Conservation (phyloP, 73 alveolate species). For the Vitrella brassicaformis region DNA sequence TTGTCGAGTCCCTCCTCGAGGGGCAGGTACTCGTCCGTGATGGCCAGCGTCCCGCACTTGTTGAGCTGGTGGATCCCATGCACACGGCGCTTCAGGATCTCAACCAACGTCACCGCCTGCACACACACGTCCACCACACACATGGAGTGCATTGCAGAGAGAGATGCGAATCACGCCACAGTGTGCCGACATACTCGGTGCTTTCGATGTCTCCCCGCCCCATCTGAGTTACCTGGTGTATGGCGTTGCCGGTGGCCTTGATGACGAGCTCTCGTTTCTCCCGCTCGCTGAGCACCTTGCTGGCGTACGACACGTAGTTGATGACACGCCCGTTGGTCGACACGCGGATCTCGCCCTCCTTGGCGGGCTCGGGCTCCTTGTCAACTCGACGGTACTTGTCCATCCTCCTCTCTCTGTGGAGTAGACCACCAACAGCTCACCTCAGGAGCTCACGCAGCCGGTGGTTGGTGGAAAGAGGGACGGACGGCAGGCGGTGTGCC, state of each 20-base stretch:
- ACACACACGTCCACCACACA: neutral
- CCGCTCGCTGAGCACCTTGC: neutral
- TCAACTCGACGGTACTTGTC: neutral
- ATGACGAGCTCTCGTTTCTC: neutral
- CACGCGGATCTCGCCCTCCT: neutral
- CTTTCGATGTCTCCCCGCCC: too few relatives aligned
- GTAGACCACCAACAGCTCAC: too few relatives aligned
- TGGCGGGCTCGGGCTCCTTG: neutral
- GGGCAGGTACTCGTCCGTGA: neutral
- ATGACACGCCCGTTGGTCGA: neutral
- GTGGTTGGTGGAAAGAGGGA: too few relatives aligned
- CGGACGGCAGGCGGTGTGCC: too few relatives aligned
- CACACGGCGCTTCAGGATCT: neutral
- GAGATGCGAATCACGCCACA: too few relatives aligned
- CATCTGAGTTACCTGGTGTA: too few relatives aligned
- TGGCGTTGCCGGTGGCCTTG: neutral
- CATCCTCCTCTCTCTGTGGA: too few relatives aligned
- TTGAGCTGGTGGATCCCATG: neutral
- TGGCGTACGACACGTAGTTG: neutral
- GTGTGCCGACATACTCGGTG: too few relatives aligned
- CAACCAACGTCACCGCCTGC: neutral
- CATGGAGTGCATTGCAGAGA: neutral
- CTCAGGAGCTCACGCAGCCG: too few relatives aligned
- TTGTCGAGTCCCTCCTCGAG: neutral
- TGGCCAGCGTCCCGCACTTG: neutral